Percentiles rank a stretch among this genome's conserved stretches.
phyloP scores from a whole-genome alignment of 768 basidiomycete genomes.

The Trametes coccinea region DNA sequence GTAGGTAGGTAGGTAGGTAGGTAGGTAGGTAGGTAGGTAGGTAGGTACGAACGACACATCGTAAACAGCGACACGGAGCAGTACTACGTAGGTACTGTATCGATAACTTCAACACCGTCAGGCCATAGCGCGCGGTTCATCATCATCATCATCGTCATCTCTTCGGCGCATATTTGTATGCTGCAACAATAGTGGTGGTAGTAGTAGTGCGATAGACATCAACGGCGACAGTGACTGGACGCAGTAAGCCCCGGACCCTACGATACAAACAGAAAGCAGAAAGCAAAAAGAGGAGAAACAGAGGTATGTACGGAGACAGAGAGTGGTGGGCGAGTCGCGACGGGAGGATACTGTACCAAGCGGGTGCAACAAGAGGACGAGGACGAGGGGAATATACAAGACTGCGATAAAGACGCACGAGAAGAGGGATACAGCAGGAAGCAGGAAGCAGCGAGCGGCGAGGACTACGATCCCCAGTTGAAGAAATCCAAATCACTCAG shows the following conservation, averaged over 20 bases:
- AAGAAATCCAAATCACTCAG: conserved; percentile 55
- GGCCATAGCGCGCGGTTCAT: too few relatives aligned
- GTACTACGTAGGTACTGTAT: too few relatives aligned
- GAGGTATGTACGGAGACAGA: neutral
- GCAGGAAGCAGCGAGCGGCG: conserved; percentile 16
- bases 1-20: too few relatives aligned
- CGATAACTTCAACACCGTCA: too few relatives aligned
- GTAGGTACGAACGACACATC: too few relatives aligned
- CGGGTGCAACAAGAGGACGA: neutral
- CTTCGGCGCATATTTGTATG: too few relatives aligned
- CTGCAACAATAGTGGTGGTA: too few relatives aligned
- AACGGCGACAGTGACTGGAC: conserved; percentile 24
- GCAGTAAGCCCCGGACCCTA: neutral
- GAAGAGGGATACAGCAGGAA: conserved; percentile 4
- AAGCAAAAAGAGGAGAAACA: neutral
- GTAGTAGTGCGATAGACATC: neutral
- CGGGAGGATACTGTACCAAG: neutral
- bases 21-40: too few relatives aligned
- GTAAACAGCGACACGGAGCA: too few relatives aligned
- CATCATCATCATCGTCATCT: too few relatives aligned
- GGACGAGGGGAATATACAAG: neutral
- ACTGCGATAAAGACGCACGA: neutral
- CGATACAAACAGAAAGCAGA: neutral
- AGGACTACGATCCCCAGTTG: conserved; percentile 45
- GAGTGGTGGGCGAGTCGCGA: neutral